Conservation (phyloP, 2,329 filamentous ascomycete species). For the Xylogone sp. region DNA sequence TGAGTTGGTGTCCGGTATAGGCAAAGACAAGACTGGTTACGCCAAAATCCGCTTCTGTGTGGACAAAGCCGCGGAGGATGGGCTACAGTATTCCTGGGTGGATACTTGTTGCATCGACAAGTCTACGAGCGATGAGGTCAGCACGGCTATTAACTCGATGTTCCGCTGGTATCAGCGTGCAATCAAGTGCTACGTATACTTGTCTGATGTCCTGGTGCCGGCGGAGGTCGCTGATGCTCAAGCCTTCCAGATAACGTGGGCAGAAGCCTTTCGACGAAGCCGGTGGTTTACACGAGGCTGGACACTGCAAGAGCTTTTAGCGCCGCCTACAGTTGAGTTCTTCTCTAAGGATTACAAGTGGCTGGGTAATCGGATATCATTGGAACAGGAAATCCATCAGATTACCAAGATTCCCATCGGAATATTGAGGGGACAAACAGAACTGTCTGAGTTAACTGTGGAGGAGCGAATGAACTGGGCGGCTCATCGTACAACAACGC, state of each 20-base stretch:
- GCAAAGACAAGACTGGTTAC: constrained; percentile 7
- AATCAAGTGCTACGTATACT: constrained; percentile 17
- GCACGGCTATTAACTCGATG: constrained; percentile 12
- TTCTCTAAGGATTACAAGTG: constrained; percentile 11
- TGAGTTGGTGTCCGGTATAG: constrained; percentile 3
- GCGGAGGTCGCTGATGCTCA: constrained; percentile 3
- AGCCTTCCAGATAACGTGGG: constrained; percentile 6
- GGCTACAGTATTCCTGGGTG: constrained; percentile 1
- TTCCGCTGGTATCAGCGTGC: too few relatives aligned
- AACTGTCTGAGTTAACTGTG: constrained; percentile 8
- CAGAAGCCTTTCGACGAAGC: constrained; percentile 8
- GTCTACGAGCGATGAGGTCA: constrained; percentile 8
- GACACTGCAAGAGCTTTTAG: too few relatives aligned
- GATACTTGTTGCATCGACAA: constrained; percentile 14
- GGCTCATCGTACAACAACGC: not conserved
- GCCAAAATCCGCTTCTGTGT: constrained; percentile 7
- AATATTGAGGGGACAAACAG: constrained; percentile 1
- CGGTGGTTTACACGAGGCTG: too few relatives aligned
- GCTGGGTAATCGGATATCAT: constrained; percentile 7
- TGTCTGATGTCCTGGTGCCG: constrained; percentile 8
- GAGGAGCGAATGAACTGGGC: constrained; percentile 19
- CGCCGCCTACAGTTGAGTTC: constrained; percentile 9
- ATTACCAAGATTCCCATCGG: constrained; percentile 9
- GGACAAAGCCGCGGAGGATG: too few relatives aligned
- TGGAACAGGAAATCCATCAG: constrained; percentile 9